phyloP scores from a whole-genome alignment of 23 red algal genomes.

The Gracilaria vermiculophylla region DNA sequence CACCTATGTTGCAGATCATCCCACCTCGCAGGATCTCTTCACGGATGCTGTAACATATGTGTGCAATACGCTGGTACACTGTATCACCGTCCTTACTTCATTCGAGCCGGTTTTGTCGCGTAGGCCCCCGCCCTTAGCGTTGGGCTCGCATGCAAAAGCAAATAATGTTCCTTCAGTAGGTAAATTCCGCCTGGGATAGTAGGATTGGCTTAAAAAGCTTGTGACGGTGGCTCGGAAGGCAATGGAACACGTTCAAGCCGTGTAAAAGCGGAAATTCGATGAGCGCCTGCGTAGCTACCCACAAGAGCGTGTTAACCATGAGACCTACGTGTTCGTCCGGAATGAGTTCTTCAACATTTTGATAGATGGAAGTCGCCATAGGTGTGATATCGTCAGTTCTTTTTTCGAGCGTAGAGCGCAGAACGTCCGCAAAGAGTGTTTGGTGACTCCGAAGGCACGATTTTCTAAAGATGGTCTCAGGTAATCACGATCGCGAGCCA shows the following conservation, averaged over 20 bases:
- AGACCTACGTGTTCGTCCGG: too few relatives aligned
- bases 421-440: too few relatives aligned
- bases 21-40: not conserved
- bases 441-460: too few relatives aligned
- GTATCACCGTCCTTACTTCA: not conserved
- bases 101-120: not conserved
- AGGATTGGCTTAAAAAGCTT: too few relatives aligned
- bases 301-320: too few relatives aligned
- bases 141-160: not conserved
- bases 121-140: not conserved
- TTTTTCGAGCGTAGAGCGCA: too few relatives aligned
- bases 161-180: not conserved
- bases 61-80: constrained; percentile 25
- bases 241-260: not conserved
- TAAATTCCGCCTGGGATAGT: not conserved
- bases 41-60: not conserved
- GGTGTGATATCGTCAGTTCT: too few relatives aligned
- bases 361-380: too few relatives aligned
- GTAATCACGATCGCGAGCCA: too few relatives aligned
- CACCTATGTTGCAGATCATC: not conserved
- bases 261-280: not conserved
- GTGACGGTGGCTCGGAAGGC: not conserved
- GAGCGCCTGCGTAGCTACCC: too few relatives aligned
- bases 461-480: too few relatives aligned
- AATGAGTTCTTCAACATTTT: too few relatives aligned